These are phyloP conservation scores for Gossypium ekmanianum DNA, from an alignment of 345 rosid species.

Conservation along the genomic window DNA sequence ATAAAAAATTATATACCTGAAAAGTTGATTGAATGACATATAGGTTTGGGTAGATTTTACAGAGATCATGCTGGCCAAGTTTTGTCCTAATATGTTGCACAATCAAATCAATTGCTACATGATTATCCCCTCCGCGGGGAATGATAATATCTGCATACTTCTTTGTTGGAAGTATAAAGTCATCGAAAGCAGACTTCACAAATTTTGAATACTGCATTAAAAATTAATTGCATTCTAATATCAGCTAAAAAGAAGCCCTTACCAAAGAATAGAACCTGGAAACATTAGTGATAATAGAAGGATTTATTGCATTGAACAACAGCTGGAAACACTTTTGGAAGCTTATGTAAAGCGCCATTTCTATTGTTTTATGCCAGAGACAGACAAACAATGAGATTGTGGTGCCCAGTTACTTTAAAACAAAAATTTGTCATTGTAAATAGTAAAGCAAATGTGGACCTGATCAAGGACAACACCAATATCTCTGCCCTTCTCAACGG, in stretches of 20 bases:
- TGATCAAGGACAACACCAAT: constrained; percentile 87
- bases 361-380: no score
- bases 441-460: constrained; percentile 34
- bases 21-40: constrained; percentile 93
- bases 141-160: constrained; percentile 96
- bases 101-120: constrained; percentile 94
- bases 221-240: constrained; percentile 9
- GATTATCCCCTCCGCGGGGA: constrained; percentile 99
- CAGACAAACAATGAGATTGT: no score
- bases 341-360: no score
- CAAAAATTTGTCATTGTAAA: neutral
- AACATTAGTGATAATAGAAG: neutral
- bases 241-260: neutral
- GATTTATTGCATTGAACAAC: neutral
- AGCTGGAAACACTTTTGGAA: no score
- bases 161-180: constrained; percentile 98
- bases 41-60: constrained; percentile 96
- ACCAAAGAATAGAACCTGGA: neutral
- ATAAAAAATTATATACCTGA: constrained; percentile 52
- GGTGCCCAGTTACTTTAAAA: no score
- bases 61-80: constrained; percentile 95
- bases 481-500: constrained; percentile 80
- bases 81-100: constrained; percentile 97
- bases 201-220: constrained; percentile 92
- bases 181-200: constrained; percentile 99